Evolutionary conservation across 2,329 filamentous ascomycete genomes (phyloP).

Genomic region (Clonostachys rhizophaga): DNA sequence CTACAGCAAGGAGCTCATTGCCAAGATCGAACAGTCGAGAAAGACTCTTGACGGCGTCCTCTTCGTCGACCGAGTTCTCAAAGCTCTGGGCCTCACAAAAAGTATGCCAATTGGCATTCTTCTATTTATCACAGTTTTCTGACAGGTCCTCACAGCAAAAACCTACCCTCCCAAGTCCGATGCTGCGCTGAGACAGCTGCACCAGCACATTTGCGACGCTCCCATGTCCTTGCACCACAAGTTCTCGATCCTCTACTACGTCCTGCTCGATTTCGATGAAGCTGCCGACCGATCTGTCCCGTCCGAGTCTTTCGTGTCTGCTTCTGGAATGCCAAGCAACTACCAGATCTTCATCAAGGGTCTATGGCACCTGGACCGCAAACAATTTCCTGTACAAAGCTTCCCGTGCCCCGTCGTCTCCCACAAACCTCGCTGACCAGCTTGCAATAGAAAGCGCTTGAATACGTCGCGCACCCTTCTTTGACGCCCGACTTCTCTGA

Average conservation of each 20-base stretch:
- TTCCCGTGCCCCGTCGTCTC: slow-evolving; percentile 6
- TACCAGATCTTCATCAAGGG: slow-evolving; percentile 81
- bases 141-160: slow-evolving; percentile 37
- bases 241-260: slow-evolving; percentile 77
- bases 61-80: slow-evolving; percentile 76
- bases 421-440: neutral
- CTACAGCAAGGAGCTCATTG: slow-evolving; percentile 56
- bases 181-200: slow-evolving; percentile 61
- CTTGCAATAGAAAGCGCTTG: slow-evolving; percentile 53
- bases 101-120: slow-evolving; percentile 36
- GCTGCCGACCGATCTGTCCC: slow-evolving; percentile 43
- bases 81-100: slow-evolving; percentile 63
- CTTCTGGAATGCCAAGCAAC: slow-evolving; percentile 64
- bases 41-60: slow-evolving; percentile 64
- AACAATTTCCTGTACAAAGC: slow-evolving; percentile 55
- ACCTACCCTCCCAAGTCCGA: slow-evolving; percentile 72
- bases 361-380: slow-evolving; percentile 73
- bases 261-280: slow-evolving; percentile 69
- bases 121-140: neutral
- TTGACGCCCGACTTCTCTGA: slow-evolving; percentile 78
- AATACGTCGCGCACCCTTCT: slow-evolving; percentile 74
- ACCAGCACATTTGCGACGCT: slow-evolving; percentile 63
- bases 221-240: slow-evolving; percentile 70
- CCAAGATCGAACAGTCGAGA: slow-evolving; percentile 62
- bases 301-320: slow-evolving; percentile 53